These are phyloP conservation scores for Penstemon eatonii DNA, from an alignment of 257 asterid genomes.

Conservation along the genomic window DNA sequence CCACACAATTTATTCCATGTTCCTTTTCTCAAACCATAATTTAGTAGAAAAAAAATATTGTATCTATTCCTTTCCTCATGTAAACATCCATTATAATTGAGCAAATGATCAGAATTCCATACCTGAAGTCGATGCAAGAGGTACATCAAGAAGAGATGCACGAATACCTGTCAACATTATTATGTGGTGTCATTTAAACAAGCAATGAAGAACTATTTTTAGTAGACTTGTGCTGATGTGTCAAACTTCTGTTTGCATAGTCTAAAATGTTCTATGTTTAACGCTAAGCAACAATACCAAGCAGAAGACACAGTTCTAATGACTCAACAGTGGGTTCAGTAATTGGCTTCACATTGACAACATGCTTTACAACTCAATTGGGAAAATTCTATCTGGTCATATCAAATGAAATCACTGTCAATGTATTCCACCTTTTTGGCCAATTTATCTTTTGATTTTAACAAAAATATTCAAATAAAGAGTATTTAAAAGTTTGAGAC, in stretches of 20 bases:
- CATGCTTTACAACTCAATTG: conserved; percentile 8
- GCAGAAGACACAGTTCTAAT: conserved; percentile 4
- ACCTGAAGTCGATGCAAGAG: conserved; percentile 99
- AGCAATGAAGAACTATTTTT: conserved; percentile 12
- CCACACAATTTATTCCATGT: conserved; percentile 1
- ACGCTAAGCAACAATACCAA: neutral
- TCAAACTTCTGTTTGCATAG: neutral
- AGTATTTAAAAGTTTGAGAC: neutral
- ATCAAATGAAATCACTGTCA: too few species aligned
- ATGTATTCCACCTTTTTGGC: too few species aligned
- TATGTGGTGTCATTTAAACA: conserved; percentile 23
- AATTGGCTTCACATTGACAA: neutral
- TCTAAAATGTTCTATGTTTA: neutral
- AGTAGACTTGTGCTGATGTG: conserved; percentile 5
- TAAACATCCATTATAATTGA: conserved; percentile 20
- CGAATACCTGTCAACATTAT: conserved; percentile 78
- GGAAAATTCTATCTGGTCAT: neutral
- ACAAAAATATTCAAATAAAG: neutral
- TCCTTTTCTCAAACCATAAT: conserved; percentile 9
- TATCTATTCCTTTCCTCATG: neutral
- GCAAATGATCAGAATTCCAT: conserved; percentile 29
- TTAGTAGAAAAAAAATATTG: neutral
- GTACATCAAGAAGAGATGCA: conserved; percentile 98
- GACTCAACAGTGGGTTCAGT: neutral
- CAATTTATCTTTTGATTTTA: too few species aligned